Evolutionary conservation across 139 green algal species (phyloP), one percentile per base, ranked within the genome.

Genomic region (Chlorella sp.): DNA sequence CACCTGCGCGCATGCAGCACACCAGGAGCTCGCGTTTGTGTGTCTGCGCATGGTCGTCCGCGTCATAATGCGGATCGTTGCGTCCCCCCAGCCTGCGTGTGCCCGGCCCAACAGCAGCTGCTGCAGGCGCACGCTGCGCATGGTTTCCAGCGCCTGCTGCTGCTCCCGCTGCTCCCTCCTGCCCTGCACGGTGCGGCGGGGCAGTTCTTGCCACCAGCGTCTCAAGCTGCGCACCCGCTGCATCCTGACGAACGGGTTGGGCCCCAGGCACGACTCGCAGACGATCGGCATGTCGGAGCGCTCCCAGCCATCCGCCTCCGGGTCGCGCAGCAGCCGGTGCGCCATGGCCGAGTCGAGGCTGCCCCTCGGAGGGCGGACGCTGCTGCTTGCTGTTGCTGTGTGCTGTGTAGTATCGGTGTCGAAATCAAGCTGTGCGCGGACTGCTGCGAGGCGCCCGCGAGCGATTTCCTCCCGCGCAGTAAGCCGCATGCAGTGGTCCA

Each of bases 181-280:
- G n/a, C n/a, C n/a, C n/a, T n/a, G n/a, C n/a, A n/a, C n/a, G n/a
- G n/a, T n/a, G n/a, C n/a, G n/a, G n/a, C n/a, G n/a, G n/a, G n/a
- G n/a, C n/a, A n/a, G n/a, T n/a, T 55, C 17, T 10, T 55, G 10
- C 42, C 42, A 24, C 17, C 10, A 55, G 17, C 42, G 17, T 55
- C 10, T 24, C 42, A 55, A 55, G 42, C 42, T 55, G 42, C 86
- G 49, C 74, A 97, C 90, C 80, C 90, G 79, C 80, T 97, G 91
- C 95, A 99, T 99, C 26, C 95, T 76, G 20, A 99, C 93, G 65
- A 98, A 99, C 0, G 95, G 95, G 74, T 98, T 99, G 22, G 96
- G 94, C 0, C 95, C 95, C 36, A 99, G 76, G 74, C 95, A 99
- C 2, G 91, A 96, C 78, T 97, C 90, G 80, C 95, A 99, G 0